Conservation (phyloP, 1,284 basidiomycete genomes). For the Paramarasmius palmivorus region DNA sequence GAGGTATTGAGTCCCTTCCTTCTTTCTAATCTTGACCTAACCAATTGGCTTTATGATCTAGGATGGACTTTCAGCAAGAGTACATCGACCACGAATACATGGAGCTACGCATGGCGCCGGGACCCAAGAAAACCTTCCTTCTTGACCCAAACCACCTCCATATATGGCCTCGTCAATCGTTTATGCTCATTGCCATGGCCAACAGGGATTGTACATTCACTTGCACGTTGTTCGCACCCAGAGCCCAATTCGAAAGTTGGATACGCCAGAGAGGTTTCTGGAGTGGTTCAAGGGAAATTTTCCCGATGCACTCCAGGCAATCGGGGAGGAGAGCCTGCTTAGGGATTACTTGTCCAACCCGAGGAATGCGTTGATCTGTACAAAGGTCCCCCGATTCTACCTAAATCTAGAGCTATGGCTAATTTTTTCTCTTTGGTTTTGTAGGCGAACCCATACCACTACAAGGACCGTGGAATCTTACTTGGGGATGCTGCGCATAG, state of each 20-base stretch:
- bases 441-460: conserved; percentile 83
- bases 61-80: conserved; percentile 92
- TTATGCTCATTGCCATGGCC: conserved; percentile 99
- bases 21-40: conserved; percentile 33
- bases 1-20: conserved; percentile 68
- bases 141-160: conserved; percentile 96
- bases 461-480: conserved; percentile 84
- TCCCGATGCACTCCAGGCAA: conserved; percentile 81
- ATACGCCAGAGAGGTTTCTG: conserved; percentile 59
- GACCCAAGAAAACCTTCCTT: conserved; percentile 65
- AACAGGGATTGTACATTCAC: conserved; percentile 93
- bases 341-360: conserved; percentile 83
- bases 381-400: conserved; percentile 73
- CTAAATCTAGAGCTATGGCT: too few species aligned
- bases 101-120: conserved; percentile 93
- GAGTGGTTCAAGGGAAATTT: conserved; percentile 86
- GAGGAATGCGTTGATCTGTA: conserved; percentile 86
- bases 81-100: conserved; percentile 96
- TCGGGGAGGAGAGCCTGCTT: conserved; percentile 79
- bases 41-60: conserved; percentile 33
- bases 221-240: conserved; percentile 92
- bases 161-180: conserved; percentile 98
- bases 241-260: conserved; percentile 72
- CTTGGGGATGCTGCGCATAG: conserved; percentile 95
- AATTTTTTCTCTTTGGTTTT: conserved; percentile 25